Conservation (phyloP, 2,329 filamentous ascomycete species). For the Fusarium staphyleae region DNA sequence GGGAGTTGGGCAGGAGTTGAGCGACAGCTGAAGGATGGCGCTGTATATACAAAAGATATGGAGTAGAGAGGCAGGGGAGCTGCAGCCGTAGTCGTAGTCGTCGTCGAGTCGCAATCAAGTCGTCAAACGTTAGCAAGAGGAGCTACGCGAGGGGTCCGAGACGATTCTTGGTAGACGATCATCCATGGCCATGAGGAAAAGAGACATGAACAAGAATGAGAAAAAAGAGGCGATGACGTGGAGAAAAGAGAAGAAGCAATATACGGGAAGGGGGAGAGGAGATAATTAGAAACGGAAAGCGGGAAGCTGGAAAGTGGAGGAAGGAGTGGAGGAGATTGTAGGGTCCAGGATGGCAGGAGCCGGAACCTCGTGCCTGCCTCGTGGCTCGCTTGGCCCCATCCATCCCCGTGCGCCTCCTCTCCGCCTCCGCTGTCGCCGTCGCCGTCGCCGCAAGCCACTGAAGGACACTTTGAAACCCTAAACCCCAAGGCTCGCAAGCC, state of each 20-base stretch:
- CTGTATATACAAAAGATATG: slow-evolving; percentile 2
- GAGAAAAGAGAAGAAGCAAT: slow-evolving; percentile 15
- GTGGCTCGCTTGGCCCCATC: background rate
- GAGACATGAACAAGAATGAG: background rate
- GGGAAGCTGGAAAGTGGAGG: slow-evolving; percentile 21
- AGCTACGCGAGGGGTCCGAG: slow-evolving; percentile 3
- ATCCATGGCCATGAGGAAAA: slow-evolving; percentile 17
- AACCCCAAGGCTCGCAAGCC: slow-evolving; percentile 7
- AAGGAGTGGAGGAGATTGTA: slow-evolving; percentile 19
- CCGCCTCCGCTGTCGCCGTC: slow-evolving; percentile 17
- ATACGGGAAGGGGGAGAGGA: slow-evolving; percentile 5
- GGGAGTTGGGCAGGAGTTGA: background rate
- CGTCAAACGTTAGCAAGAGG: background rate
- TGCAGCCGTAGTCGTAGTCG: slow-evolving; percentile 1
- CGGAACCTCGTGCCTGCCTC: background rate
- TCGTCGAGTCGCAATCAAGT: slow-evolving; percentile 2
- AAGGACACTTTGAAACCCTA: background rate
- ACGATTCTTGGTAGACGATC: background rate
- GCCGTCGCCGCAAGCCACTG: slow-evolving; percentile 18
- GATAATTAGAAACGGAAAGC: slow-evolving; percentile 13
- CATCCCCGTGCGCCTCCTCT: background rate
- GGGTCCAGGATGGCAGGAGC: slow-evolving; percentile 21
- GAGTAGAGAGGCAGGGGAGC: background rate
- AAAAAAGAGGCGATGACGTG: slow-evolving; percentile 1
- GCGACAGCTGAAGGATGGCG: background rate